phyloP scores from a whole-genome alignment of 345 rosid genomes.

The Acer campestre region DNA sequence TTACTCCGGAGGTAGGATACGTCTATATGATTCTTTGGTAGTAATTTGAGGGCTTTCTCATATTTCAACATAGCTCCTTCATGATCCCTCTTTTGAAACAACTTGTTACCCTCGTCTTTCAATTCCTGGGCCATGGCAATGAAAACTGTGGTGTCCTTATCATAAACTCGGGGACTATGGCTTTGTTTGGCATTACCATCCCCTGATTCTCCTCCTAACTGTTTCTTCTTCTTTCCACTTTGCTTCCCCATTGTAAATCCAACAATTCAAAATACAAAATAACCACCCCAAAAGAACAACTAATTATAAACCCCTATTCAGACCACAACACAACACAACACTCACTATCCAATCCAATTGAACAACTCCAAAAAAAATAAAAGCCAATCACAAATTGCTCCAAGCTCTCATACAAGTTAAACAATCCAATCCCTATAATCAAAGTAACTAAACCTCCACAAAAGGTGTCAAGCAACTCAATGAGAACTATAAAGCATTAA shows the following conservation, averaged over 20 bases:
- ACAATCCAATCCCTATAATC: slow-evolving; percentile 14
- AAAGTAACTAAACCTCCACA: not conserved
- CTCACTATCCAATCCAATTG: slow-evolving; percentile 16
- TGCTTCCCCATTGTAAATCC: slow-evolving; percentile 50
- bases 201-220: slow-evolving; percentile 34
- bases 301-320: slow-evolving; percentile 10
- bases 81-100: slow-evolving; percentile 78
- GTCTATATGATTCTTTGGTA: slow-evolving; percentile 67
- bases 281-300: slow-evolving; percentile 1
- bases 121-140: slow-evolving; percentile 64
- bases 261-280: slow-evolving; percentile 15
- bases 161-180: slow-evolving; percentile 40
- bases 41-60: slow-evolving; percentile 78
- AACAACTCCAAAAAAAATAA: slow-evolving; percentile 3
- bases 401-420: slow-evolving; percentile 22
- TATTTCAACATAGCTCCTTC: slow-evolving; percentile 76
- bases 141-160: slow-evolving; percentile 54
- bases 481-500: slow-evolving; percentile 17
- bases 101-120: slow-evolving; percentile 83
- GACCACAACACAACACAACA: not conserved
- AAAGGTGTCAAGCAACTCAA: not conserved
- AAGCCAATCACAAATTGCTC: not conserved
- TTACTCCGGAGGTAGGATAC: slow-evolving; percentile 68
- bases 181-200: slow-evolving; percentile 44
- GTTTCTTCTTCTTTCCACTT: slow-evolving; percentile 47